These are phyloP conservation scores for Cryptococcus floricola DNA, from an alignment of 1,284 basidiomycete genomes.

Conservation along the genomic window DNA sequence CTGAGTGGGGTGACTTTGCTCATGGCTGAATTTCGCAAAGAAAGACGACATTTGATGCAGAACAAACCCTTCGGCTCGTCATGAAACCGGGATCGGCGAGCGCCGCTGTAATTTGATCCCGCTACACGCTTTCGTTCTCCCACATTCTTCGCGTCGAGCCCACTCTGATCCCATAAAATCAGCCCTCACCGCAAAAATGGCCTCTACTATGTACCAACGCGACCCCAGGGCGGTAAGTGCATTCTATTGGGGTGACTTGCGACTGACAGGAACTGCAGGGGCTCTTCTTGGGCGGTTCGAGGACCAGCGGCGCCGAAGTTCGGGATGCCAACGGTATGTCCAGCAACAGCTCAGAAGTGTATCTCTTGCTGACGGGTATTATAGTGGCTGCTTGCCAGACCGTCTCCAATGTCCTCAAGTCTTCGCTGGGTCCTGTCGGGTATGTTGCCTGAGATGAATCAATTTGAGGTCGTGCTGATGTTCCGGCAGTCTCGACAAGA, in stretches of 20 bases:
- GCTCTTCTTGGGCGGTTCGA: slow-evolving; percentile 87
- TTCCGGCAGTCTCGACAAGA: slow-evolving; percentile 71
- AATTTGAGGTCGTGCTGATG: slow-evolving; percentile 11
- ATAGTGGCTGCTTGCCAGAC: slow-evolving; percentile 90
- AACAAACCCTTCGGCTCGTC: no score
- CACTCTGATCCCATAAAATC: neutral
- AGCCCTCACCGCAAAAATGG: slow-evolving; percentile 29
- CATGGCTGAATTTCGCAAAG: no score
- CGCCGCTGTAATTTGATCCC: slow-evolving; percentile 1
- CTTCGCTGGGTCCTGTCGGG: slow-evolving; percentile 87
- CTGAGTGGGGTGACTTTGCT: no score
- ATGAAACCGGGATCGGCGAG: no score
- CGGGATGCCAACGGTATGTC: slow-evolving; percentile 88
- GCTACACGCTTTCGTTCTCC: slow-evolving; percentile 2
- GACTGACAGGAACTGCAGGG: slow-evolving; percentile 52
- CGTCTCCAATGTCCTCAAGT: slow-evolving; percentile 97
- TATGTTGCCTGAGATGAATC: slow-evolving; percentile 13
- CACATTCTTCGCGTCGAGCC: slow-evolving; percentile 6
- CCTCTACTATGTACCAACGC: slow-evolving; percentile 50
- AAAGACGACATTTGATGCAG: no score
- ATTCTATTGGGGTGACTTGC: neutral
- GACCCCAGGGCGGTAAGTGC: slow-evolving; percentile 48
- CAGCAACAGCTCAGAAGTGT: no score
- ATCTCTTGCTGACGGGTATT: slow-evolving; percentile 1
- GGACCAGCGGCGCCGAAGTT: slow-evolving; percentile 91